These are phyloP conservation scores for Domatiomyces catenatus DNA, from an alignment of 2,329 filamentous ascomycete species.

Conservation along the genomic window DNA sequence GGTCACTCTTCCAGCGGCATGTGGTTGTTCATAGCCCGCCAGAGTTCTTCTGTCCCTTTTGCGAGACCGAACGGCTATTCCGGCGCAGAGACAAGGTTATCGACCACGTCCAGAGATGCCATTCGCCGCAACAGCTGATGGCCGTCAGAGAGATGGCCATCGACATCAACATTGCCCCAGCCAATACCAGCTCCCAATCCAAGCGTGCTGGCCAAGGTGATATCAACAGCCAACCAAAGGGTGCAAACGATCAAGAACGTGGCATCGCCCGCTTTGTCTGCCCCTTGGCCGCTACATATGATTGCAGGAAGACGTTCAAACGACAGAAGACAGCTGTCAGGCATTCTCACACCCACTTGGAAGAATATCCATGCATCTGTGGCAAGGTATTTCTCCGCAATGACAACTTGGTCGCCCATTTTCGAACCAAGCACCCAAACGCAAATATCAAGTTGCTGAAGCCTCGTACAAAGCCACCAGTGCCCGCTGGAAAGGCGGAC, in stretches of 20 bases:
- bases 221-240: no score
- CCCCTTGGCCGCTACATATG: constrained; percentile 6
- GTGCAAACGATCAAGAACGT: no score
- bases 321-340: constrained; percentile 6
- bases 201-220: neutral
- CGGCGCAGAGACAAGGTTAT: neutral
- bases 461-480: neutral
- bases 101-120: neutral
- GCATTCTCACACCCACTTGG: constrained; percentile 8
- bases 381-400: constrained; percentile 5
- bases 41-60: neutral
- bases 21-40: neutral
- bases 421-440: neutral
- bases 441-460: neutral
- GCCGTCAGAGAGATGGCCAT: neutral
- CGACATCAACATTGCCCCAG: neutral
- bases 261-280: constrained; percentile 11
- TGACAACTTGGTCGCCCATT: constrained; percentile 2
- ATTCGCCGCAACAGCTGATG: neutral
- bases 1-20: neutral
- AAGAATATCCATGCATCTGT: constrained; percentile 10
- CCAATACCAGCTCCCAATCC: neutral
- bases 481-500: neutral
- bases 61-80: neutral
- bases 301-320: constrained; percentile 10